Base-by-base conservation (phyloP, 2,329 filamentous ascomycete genomes). In the Berkeleyomyces basicola region DNA sequence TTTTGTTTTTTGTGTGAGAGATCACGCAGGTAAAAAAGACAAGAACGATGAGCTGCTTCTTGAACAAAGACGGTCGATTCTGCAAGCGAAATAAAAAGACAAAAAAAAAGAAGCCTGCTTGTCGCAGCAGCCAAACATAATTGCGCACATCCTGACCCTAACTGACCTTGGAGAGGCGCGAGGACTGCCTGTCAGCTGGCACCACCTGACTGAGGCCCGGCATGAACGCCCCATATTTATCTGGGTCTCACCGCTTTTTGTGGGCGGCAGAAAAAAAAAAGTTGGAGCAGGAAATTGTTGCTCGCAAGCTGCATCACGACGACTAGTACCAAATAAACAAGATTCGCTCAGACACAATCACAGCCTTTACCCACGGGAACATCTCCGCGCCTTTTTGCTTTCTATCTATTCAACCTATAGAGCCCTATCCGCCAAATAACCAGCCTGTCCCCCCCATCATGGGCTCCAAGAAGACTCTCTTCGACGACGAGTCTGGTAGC, bases 401-500 rank as follows among this genome's bases (percentile, higher is more conserved):
- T 23, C 1, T 23, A 23, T 23, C 23, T 23, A 23, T 23, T 23
- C 23, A 23, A 23, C 33, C 10, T 44, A 33, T 53, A 51, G 40
- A 14, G 16, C 7, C 31, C 14, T 31, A 9, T 51, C 31, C 23
- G 23, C 23, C 23, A 23, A 23, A 23, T 23, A 23, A 23, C 23
- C 9, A 53, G 31, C 36, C 49, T 53, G 33, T 10, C 10, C 31
- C 49, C 0, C 23, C 40, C 11, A 58, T 55, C 31, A 63, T 63
- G 62, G 58, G 58, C 37, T 62, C 57, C 11, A 43, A 44, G 55
- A 80, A 78, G 71, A 76, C 70, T 39, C 72, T 84, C 40, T 77
- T 85, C 58, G 81, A 83, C 67, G 81, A 83, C 65, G 58, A 79
- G n/a, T 65, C 63, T 11, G 61, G 49, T 7, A 65, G 76, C 69